Evolutionary conservation across 805 yeast species (phyloP), one percentile per base, ranked within the genome.

Genomic region (Ogataea haglerorum): DNA sequence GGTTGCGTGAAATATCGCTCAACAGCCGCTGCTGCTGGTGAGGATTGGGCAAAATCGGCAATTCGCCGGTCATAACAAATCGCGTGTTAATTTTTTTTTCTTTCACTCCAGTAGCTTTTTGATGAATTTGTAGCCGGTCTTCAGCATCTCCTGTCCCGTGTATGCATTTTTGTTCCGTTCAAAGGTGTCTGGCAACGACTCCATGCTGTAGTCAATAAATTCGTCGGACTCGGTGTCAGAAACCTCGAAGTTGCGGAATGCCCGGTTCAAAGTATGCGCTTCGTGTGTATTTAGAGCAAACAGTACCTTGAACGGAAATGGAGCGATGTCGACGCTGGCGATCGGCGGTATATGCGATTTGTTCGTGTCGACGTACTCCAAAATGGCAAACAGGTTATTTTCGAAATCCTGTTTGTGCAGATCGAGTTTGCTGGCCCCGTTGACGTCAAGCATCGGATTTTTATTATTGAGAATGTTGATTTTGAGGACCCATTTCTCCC

Each of bases 271-370:
- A 3, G 57, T 40, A 22, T 42, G 46, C 2, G 52, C 39, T 29
- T 53, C 58, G 34, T 54, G 54, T 2, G 61, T 54, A 38, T 56
- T 52, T 25, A 50, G 36, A 12, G 56, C 57, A 39, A 46, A 57
- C 12, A 54, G 38, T 3, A 78, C 64, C 33, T 62, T 61, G 49
- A 70, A 76, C 0, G 76, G 86, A 53, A 85, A 85, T 3, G 93
- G 91, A 9, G 79, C 63, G 21, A 73, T 63, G 3, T 82, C 88
- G 12, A 79, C 65, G 1, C 85, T 73, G 13, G 82, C 75, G 17
- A 85, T 82, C 1, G 86, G 84, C 3, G 95, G 95, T 2, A 86
- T 78, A 49, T 82, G 89, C 34, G 69, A 75, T 52, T 77, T 81
- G 52, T 80, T 70, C 6, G 56, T 52, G 51, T 82, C 84, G 12